Conservation (phyloP, 163 green algal genomes). For the Chlamydomonas reinhardtii region DNA sequence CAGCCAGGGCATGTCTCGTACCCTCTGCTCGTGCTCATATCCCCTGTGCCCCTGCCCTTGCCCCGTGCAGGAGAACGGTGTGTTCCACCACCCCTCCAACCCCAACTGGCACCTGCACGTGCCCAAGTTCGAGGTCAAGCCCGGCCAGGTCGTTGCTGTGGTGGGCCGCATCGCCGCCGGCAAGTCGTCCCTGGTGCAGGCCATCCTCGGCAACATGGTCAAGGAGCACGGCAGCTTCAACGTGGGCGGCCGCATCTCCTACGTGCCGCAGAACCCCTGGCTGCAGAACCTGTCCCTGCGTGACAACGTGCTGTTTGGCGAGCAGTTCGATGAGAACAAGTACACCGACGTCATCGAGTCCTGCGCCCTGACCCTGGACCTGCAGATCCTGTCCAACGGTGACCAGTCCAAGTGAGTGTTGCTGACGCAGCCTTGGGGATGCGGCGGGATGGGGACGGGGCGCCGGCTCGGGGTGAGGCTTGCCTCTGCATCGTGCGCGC, state of each 20-base stretch:
- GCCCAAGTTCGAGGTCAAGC: slow-evolving; percentile 59
- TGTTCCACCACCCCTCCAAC: slow-evolving; percentile 58
- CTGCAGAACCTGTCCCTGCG: slow-evolving; percentile 86
- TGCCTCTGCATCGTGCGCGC: too few relatives aligned
- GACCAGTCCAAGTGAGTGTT: slow-evolving; percentile 38
- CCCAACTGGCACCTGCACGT: slow-evolving; percentile 63
- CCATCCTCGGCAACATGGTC: slow-evolving; percentile 70
- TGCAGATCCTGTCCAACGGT: slow-evolving; percentile 62
- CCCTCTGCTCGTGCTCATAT: background rate
- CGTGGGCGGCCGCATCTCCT: slow-evolving; percentile 55
- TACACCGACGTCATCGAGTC: slow-evolving; percentile 68
- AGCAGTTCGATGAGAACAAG: slow-evolving; percentile 61
- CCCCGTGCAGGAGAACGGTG: slow-evolving; percentile 50
- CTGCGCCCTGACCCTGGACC: slow-evolving; percentile 66
- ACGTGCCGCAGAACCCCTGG: slow-evolving; percentile 79
- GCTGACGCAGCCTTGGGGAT: too few relatives aligned
- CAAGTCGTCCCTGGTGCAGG: slow-evolving; percentile 80
- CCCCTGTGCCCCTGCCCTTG: too few relatives aligned
- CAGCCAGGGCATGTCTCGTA: too few relatives aligned
- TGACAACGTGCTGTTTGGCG: slow-evolving; percentile 86
- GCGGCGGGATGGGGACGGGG: too few relatives aligned
- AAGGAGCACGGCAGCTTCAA: slow-evolving; percentile 33
- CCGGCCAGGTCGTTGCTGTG: slow-evolving; percentile 63
- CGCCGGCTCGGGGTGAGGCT: too few relatives aligned
- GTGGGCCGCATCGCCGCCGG: slow-evolving; percentile 70